Evolutionary conservation across 768 basidiomycete species (phyloP).

Genomic region (Rhizopogon roseolus): DNA sequence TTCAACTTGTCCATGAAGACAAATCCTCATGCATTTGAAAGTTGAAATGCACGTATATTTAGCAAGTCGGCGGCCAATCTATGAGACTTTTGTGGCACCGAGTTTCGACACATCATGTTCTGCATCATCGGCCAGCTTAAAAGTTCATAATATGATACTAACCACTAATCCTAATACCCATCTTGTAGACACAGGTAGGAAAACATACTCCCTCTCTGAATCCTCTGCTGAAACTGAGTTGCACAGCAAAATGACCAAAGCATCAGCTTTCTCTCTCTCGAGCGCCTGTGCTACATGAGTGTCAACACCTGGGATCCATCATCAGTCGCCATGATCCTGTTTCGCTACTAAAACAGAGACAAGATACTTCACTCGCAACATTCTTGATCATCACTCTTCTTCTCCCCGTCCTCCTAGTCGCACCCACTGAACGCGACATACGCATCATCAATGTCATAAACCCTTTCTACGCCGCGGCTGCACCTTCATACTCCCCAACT

Average conservation of each 20-base stretch:
- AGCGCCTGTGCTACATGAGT: too few species aligned
- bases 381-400: constrained; percentile 79
- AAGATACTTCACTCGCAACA: constrained; percentile 54
- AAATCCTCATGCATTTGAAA: too few species aligned
- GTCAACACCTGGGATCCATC: constrained; percentile 56
- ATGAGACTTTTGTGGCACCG: neutral
- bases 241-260: too few species aligned
- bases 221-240: constrained; percentile 23
- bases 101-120: neutral
- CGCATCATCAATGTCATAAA: constrained; percentile 86
- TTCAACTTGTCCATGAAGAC: too few species aligned
- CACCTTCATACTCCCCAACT: constrained; percentile 34
- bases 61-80: too few species aligned
- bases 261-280: too few species aligned
- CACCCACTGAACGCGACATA: constrained; percentile 85
- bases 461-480: constrained; percentile 84
- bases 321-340: constrained; percentile 23
- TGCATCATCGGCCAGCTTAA: neutral
- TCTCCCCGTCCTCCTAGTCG: constrained; percentile 73
- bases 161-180: neutral
- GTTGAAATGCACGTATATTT: too few species aligned
- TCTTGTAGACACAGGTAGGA: neutral
- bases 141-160: neutral
- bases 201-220: neutral
- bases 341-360: constrained; percentile 35